Evolutionary conservation across 2,329 filamentous ascomycete genomes (phyloP).

Genomic region (Ampelomyces quisqualis): DNA sequence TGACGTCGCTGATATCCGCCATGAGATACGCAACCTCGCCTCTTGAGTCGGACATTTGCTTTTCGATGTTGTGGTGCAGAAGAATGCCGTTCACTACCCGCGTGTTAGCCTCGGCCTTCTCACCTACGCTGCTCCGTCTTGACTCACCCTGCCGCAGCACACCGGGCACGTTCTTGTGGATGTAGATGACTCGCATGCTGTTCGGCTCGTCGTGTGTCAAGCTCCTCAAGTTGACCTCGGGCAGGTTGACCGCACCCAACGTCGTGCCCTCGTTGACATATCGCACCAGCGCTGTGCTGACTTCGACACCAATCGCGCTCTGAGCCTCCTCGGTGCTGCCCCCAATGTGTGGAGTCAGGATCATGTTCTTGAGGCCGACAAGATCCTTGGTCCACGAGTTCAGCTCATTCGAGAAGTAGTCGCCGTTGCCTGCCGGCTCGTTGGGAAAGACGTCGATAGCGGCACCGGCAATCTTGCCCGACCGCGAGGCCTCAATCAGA

Average conservation of each 20-base stretch:
- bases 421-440: constrained; percentile 90
- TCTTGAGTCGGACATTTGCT: constrained; percentile 95
- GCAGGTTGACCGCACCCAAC: constrained; percentile 89
- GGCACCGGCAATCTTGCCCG: constrained; percentile 85
- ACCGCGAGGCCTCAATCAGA: constrained; percentile 81
- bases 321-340: constrained; percentile 98
- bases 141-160: constrained; percentile 75
- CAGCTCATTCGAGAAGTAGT: constrained; percentile 84
- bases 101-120: constrained; percentile 10
- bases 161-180: constrained; percentile 94
- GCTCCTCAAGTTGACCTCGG: constrained; percentile 89
- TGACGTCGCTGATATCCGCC: constrained; percentile 92
- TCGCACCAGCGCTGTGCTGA: constrained; percentile 79
- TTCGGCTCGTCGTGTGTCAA: constrained; percentile 86
- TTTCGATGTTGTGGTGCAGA: constrained; percentile 95
- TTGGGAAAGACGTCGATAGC: constrained; percentile 96
- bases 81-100: constrained; percentile 84
- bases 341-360: constrained; percentile 94
- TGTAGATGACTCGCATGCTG: constrained; percentile 90
- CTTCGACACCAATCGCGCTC: constrained; percentile 91
- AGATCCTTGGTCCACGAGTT: constrained; percentile 87
- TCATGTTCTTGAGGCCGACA: constrained; percentile 82
- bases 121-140: not conserved
- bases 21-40: constrained; percentile 95
- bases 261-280: constrained; percentile 97